Evolutionary conservation across 257 asterid genomes (phyloP).

Genomic region (Capsicum rhomboideum): DNA sequence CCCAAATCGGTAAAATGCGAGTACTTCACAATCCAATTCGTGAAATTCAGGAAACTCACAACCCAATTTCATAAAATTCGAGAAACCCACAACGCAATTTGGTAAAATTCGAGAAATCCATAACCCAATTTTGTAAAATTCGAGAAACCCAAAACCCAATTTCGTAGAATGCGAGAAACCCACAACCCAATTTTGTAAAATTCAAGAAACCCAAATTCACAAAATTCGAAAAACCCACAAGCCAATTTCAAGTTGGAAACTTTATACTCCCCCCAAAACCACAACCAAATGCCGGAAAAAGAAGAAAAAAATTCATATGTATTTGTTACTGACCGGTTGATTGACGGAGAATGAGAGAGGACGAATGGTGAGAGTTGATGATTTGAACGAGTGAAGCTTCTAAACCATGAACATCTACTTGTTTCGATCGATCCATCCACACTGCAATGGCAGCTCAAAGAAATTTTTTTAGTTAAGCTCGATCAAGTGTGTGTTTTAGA

Average conservation of each 20-base stretch:
- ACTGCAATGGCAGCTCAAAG: not conserved
- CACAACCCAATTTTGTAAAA: not conserved
- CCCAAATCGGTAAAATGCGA: too few relatives aligned
- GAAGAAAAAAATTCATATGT: not conserved
- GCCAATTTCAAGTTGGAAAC: not conserved
- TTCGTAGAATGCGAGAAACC: not conserved
- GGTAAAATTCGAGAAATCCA: not conserved
- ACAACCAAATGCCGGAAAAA: not conserved
- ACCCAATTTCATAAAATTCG: too few relatives aligned
- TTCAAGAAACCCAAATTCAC: too few relatives aligned
- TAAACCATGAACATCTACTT: slow-evolving; percentile 39
- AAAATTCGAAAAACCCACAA: too few relatives aligned
- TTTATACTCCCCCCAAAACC: not conserved
- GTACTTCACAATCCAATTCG: too few relatives aligned
- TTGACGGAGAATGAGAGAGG: slow-evolving; percentile 48
- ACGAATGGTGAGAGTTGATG: slow-evolving; percentile 48
- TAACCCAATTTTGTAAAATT: not conserved
- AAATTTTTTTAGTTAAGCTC: too few relatives aligned
- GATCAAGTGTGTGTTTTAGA: too few relatives aligned
- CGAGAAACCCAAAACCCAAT: not conserved
- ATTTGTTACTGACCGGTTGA: slow-evolving; percentile 41
- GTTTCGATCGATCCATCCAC: slow-evolving; percentile 60
- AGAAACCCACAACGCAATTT: too few relatives aligned
- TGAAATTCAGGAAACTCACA: too few relatives aligned
- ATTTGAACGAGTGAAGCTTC: slow-evolving; percentile 74